phyloP scores from a whole-genome alignment of 1,284 basidiomycete genomes.

The Pseudozyma tsukubaensis region DNA sequence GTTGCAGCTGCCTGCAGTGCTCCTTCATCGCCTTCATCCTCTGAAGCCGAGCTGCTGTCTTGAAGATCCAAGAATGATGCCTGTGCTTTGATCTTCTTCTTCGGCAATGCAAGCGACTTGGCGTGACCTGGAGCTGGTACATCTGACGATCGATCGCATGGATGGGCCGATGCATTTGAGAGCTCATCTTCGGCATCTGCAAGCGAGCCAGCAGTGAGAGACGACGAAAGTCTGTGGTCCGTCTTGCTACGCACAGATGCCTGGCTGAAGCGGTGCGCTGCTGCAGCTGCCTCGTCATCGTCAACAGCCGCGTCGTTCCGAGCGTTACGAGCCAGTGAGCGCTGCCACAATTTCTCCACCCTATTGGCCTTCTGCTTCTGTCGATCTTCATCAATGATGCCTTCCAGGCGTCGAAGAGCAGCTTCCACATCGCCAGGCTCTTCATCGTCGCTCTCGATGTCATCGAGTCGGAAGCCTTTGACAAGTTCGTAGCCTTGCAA shows the following conservation, averaged over 20 bases:
- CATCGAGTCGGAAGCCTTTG: slow-evolving; percentile 60
- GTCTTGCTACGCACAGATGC: slow-evolving; percentile 19
- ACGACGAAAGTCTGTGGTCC: slow-evolving; percentile 28
- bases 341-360: slow-evolving; percentile 57
- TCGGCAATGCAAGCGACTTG: slow-evolving; percentile 2
- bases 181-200: slow-evolving; percentile 42
- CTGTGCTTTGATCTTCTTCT: slow-evolving; percentile 9
- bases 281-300: not conserved
- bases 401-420: slow-evolving; percentile 59
- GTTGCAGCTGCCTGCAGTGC: not conserved
- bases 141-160: slow-evolving; percentile 25
- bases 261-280: slow-evolving; percentile 13
- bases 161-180: slow-evolving; percentile 21
- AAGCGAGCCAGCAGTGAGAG: slow-evolving; percentile 35
- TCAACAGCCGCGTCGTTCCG: slow-evolving; percentile 5
- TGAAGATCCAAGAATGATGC: slow-evolving; percentile 35
- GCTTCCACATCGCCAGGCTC: slow-evolving; percentile 64
- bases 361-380: slow-evolving; percentile 47
- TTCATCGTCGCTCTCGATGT: slow-evolving; percentile 59
- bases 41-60: slow-evolving; percentile 28
- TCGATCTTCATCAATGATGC: slow-evolving; percentile 63
- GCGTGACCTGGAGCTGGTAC: not conserved
- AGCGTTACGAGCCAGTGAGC: slow-evolving; percentile 45
- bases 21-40: slow-evolving; percentile 7
- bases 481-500: slow-evolving; percentile 63